Evolutionary conservation across 164 flowering plant genomes (phyloP).

Genomic region (Nymphaea colorata): DNA sequence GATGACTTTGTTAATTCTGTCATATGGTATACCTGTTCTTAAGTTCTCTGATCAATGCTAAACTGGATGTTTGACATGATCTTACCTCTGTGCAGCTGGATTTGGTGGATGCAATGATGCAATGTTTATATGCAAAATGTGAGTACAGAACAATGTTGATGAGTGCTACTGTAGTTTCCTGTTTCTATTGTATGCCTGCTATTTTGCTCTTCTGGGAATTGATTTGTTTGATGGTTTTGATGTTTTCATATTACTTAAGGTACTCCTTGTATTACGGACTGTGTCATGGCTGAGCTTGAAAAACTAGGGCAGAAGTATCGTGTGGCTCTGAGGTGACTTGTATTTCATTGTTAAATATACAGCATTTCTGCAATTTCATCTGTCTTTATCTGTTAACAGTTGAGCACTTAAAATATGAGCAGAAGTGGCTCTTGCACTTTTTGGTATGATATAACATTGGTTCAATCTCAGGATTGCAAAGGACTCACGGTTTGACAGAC

Average conservation of each 20-base stretch:
- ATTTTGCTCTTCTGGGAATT: neutral
- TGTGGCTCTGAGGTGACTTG: conserved; percentile 64
- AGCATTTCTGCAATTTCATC: no score
- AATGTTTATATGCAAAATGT: conserved; percentile 97
- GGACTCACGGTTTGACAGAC: conserved; percentile 91
- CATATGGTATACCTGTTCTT: no score
- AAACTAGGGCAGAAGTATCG: conserved; percentile 92
- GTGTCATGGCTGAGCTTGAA: conserved; percentile 98
- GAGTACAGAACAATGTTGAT: conserved; percentile 20
- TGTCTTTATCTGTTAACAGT: neutral
- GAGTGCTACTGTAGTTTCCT: neutral
- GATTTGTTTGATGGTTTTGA: neutral
- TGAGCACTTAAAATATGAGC: neutral
- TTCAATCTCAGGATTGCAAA: conserved; percentile 60
- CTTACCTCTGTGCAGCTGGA: conserved; percentile 42
- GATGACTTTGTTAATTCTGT: no score
- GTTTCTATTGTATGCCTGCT: neutral
- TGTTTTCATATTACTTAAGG: conserved; percentile 27
- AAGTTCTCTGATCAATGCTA: neutral
- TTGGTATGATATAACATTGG: neutral
- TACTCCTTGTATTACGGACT: conserved; percentile 89
- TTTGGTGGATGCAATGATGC: conserved; percentile 92
- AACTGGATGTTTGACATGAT: neutral
- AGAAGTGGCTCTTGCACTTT: no score
- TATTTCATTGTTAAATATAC: no score